Conservation (phyloP, 345 rosid species). For the Rubroshorea leprosula region DNA sequence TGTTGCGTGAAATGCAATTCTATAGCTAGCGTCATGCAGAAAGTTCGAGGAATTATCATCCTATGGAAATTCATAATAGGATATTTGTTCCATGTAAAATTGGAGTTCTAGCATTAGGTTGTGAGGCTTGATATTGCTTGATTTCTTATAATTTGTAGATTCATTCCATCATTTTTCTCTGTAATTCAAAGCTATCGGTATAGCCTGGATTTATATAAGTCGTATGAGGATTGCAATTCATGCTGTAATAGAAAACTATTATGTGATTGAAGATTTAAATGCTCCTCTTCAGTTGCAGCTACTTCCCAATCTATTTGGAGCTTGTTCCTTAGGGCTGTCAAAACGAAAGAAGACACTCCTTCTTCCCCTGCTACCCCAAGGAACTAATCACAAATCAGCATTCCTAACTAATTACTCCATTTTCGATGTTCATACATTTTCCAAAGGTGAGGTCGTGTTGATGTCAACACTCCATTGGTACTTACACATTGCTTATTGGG, state of each 20-base stretch:
- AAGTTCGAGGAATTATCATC: not conserved
- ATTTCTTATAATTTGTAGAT: slow-evolving; percentile 21
- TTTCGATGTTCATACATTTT: too few species aligned
- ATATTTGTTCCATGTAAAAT: slow-evolving; percentile 12
- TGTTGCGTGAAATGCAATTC: not conserved
- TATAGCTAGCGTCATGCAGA: slow-evolving; percentile 4
- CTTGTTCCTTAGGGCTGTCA: too few species aligned
- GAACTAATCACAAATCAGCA: too few species aligned
- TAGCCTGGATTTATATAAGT: not conserved
- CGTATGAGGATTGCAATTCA: slow-evolving; percentile 5
- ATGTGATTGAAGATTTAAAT: not conserved
- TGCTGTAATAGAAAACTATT: not conserved
- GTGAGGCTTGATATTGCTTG: slow-evolving; percentile 7
- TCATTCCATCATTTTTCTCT: slow-evolving; percentile 14
- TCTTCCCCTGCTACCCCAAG: too few species aligned
- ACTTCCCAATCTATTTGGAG: too few species aligned
- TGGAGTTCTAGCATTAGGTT: slow-evolving; percentile 9
- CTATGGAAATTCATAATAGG: not conserved
- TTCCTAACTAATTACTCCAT: too few species aligned
- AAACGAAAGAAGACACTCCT: too few species aligned
- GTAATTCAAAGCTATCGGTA: slow-evolving; percentile 6
- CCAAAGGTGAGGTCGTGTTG: too few species aligned
- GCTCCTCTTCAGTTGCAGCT: not conserved
- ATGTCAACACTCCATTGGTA: too few species aligned
- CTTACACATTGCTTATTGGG: too few species aligned